Evolutionary conservation across 192 early-diverging fungal species (phyloP).

Genomic region (Dimargaris xerosporica): DNA sequence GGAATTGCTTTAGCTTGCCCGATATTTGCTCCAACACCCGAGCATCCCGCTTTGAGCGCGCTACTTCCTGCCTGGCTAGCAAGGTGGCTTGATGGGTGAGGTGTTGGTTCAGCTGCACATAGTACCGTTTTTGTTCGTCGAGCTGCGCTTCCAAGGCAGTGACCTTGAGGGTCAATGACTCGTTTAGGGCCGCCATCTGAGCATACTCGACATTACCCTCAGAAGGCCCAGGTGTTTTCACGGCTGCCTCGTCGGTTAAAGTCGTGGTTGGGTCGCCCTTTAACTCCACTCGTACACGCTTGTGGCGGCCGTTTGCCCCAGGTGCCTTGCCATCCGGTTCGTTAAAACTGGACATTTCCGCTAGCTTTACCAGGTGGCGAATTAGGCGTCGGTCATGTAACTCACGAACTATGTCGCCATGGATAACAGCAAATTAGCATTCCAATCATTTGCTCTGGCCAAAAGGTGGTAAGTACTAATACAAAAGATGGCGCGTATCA

Average conservation of each 20-base stretch:
- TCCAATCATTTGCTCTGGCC: too few species aligned
- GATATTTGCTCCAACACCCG: background rate
- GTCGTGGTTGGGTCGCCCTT: background rate
- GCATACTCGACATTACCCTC: constrained; percentile 19
- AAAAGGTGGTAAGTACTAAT: too few species aligned
- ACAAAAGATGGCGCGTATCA: too few species aligned
- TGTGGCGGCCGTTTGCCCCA: background rate
- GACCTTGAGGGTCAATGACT: constrained; percentile 30
- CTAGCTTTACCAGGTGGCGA: too few species aligned
- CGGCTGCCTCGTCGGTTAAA: background rate
- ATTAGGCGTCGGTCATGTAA: too few species aligned
- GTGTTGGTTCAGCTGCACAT: background rate
- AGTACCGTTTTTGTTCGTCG: constrained; percentile 22
- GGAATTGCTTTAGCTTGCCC: background rate
- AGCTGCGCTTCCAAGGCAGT: constrained; percentile 31
- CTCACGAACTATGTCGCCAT: too few species aligned
- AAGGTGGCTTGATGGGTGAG: background rate
- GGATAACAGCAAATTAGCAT: too few species aligned
- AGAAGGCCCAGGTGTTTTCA: background rate
- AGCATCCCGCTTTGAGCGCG: background rate
- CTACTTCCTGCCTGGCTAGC: background rate
- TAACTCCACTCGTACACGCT: background rate
- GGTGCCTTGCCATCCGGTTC: background rate
- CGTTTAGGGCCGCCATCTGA: constrained; percentile 29
- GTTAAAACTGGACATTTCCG: too few species aligned